Evolutionary conservation across 768 basidiomycete species (phyloP), one percentile per base, ranked within the genome.

Genomic region (Pleurotus citrinopileatus): DNA sequence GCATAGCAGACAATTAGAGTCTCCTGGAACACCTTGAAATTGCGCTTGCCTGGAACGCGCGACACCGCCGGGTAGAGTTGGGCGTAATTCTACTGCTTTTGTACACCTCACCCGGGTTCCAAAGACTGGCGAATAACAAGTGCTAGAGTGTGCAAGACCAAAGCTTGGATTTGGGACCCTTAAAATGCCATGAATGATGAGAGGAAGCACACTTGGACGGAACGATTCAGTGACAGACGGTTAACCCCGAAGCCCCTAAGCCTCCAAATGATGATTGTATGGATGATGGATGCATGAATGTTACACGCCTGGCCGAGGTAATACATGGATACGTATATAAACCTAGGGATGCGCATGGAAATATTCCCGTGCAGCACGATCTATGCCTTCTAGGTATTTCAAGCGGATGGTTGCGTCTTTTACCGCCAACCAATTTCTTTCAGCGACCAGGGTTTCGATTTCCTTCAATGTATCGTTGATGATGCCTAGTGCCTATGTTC

Each of bases 371-470:
- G 74, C 81, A 4, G 84, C 85, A 7, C 73, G 67, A n/a, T 75
- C 68, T 22, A 92, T 82, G 17, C 84, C 78, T 40, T 82, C 70
- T 63, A 92, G 70, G 65, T 95, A 97, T 59, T 84, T 82, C 22
- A 96, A 74, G 60, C 84, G 77, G 22, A 93, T 78, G 7, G 87
- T 79, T 17, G 77, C 80, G 8, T 62, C 60, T 64, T 84, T 89
- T 0, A 81, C 86, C 1, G 66, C 61, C 3, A 60, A 60, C 83
- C 91, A 88, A 52, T 87, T 75, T 38, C 73, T 67, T 17, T 62
- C 55, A 0, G 69, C 79, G 8, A 91, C 81, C 2, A 82, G 67
- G 0, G 48, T 60, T 58, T 79, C 74, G 37, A 94, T 65, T 28
- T 72, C 69, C 10, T 60, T 55, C 17, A 84, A 60, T 2, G 81